Evolutionary conservation across 495 filamentous ascomycete genomes (phyloP), one percentile per base, ranked within the genome.

Genomic region (Penicillium herquei): DNA sequence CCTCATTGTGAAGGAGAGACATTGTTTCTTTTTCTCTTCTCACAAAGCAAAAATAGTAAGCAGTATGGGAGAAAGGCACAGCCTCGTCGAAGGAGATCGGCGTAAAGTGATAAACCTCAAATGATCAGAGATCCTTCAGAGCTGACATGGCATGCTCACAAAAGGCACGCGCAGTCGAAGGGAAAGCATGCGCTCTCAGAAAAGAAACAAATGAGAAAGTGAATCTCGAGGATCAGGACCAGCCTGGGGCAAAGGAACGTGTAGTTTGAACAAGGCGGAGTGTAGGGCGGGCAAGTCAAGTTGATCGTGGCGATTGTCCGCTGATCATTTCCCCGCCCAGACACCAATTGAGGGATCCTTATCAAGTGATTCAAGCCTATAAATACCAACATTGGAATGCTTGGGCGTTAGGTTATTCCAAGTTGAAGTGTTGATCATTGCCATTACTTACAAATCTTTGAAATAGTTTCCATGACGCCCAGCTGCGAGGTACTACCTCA

Each of bases 1-100:
- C 93, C 84, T 98, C 93, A 57, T 96, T 91, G 71, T 96, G 91
- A 52, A 98, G 87, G 65, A 98, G 82, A 62, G 93, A 95, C 94
- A 97, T 98, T 26, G 21, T 26, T 26, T 26, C 26, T 64, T 74
- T 56, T 3, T 30, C 18, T 11, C 18, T 21, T 31, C 7, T 16
- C 3, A 21, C 21, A 9, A 44, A 21, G 18, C n/a, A 12, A 35
- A 33, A 39, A 18, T 37, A 35, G 46, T 35, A 12, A 16, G 55
- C 33, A 43, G 31, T 47, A 31, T 39, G 39, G 7, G 21, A n/a
- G 39, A n/a, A n/a, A 54, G 30, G 8, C 18, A 39, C 37, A 21
- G 21, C 33, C 30, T 30, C 44, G 34, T 50, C 46, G 34, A 51
- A 26, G 35, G 49, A 31, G 39, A 58, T 37, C 34, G 9, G 34